Conservation (phyloP, 163 green algal species). For the Prototheca wickerhamii region DNA sequence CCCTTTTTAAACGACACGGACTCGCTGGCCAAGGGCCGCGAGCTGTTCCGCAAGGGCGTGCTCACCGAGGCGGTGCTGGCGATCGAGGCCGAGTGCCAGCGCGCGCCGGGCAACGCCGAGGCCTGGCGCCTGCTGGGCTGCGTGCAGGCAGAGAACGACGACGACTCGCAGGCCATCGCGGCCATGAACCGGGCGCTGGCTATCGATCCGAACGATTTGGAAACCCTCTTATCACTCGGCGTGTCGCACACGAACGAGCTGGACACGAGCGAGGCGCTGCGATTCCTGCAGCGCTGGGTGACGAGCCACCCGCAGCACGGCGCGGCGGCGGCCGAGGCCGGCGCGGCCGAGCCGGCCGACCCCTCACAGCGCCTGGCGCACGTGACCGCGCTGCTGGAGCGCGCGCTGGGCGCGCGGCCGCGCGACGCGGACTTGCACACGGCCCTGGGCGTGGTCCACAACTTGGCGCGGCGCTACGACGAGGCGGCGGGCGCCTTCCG, state of each 20-base stretch:
- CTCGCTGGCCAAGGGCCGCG: conserved; percentile 59
- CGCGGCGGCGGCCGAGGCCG: conserved; percentile 9
- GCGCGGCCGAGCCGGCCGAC: conserved; percentile 32
- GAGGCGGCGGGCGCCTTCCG: conserved; percentile 71
- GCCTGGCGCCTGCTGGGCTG: conserved; percentile 91
- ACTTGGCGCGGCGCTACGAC: conserved; percentile 76
- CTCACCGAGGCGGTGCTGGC: conserved; percentile 84
- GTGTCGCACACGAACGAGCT: conserved; percentile 97
- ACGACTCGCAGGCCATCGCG: conserved; percentile 91
- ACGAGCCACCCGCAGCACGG: conserved; percentile 42
- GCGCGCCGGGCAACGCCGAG: conserved; percentile 56
- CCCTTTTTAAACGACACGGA: conserved; percentile 64
- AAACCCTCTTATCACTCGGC: conserved; percentile 86
- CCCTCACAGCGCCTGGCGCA: conserved; percentile 46
- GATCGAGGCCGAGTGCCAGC: conserved; percentile 80
- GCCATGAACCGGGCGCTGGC: conserved; percentile 70
- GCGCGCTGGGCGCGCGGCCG: conserved; percentile 1
- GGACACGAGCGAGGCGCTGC: conserved; percentile 58
- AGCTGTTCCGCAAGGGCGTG: conserved; percentile 71
- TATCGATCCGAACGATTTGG: conserved; percentile 66
- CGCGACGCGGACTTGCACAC: conserved; percentile 66
- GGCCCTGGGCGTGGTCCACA: conserved; percentile 87
- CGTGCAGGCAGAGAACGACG: conserved; percentile 97
- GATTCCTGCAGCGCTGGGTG: conserved; percentile 56
- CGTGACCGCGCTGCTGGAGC: conserved; percentile 8